Evolutionary conservation across 257 asterid species (phyloP), one percentile per base, ranked within the genome.

Genomic region (Coffea eugenioides): DNA sequence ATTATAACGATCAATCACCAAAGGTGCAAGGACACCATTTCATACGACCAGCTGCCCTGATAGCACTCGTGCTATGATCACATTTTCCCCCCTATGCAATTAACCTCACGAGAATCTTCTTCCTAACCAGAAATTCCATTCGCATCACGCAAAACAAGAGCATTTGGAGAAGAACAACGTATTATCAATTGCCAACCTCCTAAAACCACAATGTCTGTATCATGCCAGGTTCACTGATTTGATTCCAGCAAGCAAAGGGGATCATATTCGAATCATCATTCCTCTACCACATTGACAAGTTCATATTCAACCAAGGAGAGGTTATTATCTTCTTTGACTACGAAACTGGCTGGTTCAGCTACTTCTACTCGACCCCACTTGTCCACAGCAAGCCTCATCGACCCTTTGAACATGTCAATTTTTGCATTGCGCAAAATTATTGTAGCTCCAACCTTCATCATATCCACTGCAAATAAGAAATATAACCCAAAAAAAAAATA

Each of bases 371-470:
- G 87, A n/a, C 89, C 89, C 89, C 89, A 86, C 56, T 86, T 86
- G 84, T 93, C 97, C 62, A 93, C 97, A 31, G 97, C 97, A 75
- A 93, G 92, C 87, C 97, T 91, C 97, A 93, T 93, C 15, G 89
- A 86, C 73, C 97, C 97, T 85, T 91, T 91, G 87, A 90, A 91
- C 97, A 91, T 91, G 90, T 91, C 97, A 27, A 90, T 91, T 79
- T 91, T 91, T 65, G 94, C 97, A 72, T 91, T 91, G 65, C 94
- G 83, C 80, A 91, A 82, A 65, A 85, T 88, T 49, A 91, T 77
- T 0, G 92, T 90, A 57, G 91, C 72, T 52, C 79, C 94, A 16
- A 90, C 75, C 83, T 88, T 86, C 96, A 88, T 87, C 82, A 85
- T 71, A 61, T 87, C 94, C 87, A 91, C 96, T 91, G 90, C 90